These are phyloP conservation scores for Heliamphora pulchella DNA, from an alignment of 179 eudicot species.

Conservation along the genomic window DNA sequence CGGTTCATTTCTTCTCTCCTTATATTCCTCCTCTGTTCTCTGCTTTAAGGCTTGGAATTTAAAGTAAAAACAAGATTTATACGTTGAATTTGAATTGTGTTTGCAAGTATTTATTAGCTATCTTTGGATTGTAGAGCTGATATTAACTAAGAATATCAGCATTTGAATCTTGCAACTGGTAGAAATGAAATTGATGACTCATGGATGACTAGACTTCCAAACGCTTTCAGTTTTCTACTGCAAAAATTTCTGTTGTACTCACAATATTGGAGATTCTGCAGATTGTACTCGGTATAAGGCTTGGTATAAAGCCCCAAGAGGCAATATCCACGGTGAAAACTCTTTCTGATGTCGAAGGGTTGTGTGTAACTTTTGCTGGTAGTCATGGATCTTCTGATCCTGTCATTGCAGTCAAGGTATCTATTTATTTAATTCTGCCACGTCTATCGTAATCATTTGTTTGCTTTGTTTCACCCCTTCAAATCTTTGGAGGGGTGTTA, in stretches of 20 bases:
- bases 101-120: background rate
- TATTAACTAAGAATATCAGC: background rate
- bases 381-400: slow-evolving; percentile 80
- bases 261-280: slow-evolving; percentile 26
- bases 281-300: slow-evolving; percentile 82
- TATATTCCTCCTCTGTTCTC: too few species aligned
- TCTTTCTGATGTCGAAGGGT: slow-evolving; percentile 93
- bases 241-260: background rate
- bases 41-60: background rate
- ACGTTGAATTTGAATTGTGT: background rate
- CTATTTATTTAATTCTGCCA: background rate
- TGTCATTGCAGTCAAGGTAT: slow-evolving; percentile 85
- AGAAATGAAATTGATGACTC: background rate
- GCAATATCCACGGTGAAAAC: slow-evolving; percentile 70
- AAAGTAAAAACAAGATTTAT: background rate
- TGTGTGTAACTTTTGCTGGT: slow-evolving; percentile 73
- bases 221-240: background rate
- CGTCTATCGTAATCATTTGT: background rate
- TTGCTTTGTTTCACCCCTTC: too few species aligned
- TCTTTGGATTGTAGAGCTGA: background rate
- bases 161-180: background rate
- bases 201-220: background rate
- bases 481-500: background rate
- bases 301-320: slow-evolving; percentile 80
- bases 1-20: too few species aligned